A percentile compares a stretch with the other conserved stretches of the same genome.
Conservation (phyloP, 2,329 filamentous ascomycete genomes). For the Helotiales sp. region DNA sequence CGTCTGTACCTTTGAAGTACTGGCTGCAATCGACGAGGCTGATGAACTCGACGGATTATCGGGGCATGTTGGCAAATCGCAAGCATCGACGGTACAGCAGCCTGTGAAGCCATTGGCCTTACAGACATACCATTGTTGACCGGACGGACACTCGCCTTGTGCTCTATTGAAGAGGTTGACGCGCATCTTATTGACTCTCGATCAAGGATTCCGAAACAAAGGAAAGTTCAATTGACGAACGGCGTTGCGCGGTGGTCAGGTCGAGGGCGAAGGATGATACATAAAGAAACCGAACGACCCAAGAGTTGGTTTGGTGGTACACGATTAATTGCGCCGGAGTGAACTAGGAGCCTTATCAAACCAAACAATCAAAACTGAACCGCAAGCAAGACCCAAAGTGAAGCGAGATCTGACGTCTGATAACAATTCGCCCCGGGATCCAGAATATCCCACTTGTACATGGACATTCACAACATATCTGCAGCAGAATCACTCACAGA, state of each 20-base stretch:
- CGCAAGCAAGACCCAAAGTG: background rate
- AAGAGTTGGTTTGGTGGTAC: background rate
- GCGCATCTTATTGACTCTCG: background rate
- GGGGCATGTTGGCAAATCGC: conserved; percentile 37
- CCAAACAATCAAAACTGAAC: background rate
- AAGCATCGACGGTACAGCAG: conserved; percentile 49
- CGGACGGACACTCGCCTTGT: conserved; percentile 7
- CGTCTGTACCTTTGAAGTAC: background rate
- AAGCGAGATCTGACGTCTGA: too few species aligned
- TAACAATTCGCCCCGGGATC: too few species aligned
- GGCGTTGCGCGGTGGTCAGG: background rate
- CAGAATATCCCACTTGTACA: too few species aligned
- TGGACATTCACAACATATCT: too few species aligned
- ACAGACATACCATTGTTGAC: conserved; percentile 41
- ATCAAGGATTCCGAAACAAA: background rate
- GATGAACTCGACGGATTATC: conserved; percentile 11
- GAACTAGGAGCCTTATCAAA: too few species aligned
- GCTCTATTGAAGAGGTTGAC: background rate
- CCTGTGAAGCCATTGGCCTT: conserved; percentile 39
- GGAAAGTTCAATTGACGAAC: conserved; percentile 17
- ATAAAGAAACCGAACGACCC: background rate
- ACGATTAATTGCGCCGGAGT: background rate
- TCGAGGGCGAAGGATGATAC: background rate
- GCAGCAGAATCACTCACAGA: too few species aligned
- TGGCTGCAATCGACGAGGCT: background rate